phyloP scores from a whole-genome alignment of 2,329 filamentous ascomycete species.

The Alternaria angustiovoidea region DNA sequence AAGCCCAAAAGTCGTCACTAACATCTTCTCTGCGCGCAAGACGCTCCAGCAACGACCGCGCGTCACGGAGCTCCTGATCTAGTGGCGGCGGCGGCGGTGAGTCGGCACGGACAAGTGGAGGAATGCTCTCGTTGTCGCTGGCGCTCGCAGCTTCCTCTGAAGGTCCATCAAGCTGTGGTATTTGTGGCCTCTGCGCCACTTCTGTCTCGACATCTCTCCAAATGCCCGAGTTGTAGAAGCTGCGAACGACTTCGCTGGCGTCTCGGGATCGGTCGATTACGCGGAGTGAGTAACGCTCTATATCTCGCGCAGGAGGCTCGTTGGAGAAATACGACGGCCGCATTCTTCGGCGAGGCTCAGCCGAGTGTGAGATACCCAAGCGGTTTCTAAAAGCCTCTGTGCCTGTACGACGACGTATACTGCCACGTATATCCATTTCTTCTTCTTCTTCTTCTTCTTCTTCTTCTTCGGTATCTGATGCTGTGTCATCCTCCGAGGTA shows the following conservation, averaged over 20 bases:
- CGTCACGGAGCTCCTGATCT: slow-evolving; percentile 63
- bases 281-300: slow-evolving; percentile 38
- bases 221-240: slow-evolving; percentile 31
- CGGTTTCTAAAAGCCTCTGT: slow-evolving; percentile 35
- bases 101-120: slow-evolving; percentile 12
- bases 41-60: slow-evolving; percentile 76
- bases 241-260: slow-evolving; percentile 39
- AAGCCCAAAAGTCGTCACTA: slow-evolving; percentile 80
- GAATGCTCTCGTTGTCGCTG: slow-evolving; percentile 29
- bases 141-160: slow-evolving; percentile 27
- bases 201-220: slow-evolving; percentile 12
- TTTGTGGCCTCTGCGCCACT: slow-evolving; percentile 11
- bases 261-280: slow-evolving; percentile 39
- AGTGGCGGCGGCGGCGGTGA: slow-evolving; percentile 26
- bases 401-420: slow-evolving; percentile 15
- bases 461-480: slow-evolving; percentile 63
- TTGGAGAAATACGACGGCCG: slow-evolving; percentile 32
- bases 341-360: slow-evolving; percentile 21
- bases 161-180: slow-evolving; percentile 29
- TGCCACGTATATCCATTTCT: slow-evolving; percentile 43
- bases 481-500: slow-evolving; percentile 52
- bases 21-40: slow-evolving; percentile 77
- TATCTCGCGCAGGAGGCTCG: slow-evolving; percentile 40
- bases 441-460: slow-evolving; percentile 63
- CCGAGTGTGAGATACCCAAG: slow-evolving; percentile 13